Evolutionary conservation across 2,329 filamentous ascomycete species (phyloP).

Genomic region (Trichoderma afroharzianum): DNA sequence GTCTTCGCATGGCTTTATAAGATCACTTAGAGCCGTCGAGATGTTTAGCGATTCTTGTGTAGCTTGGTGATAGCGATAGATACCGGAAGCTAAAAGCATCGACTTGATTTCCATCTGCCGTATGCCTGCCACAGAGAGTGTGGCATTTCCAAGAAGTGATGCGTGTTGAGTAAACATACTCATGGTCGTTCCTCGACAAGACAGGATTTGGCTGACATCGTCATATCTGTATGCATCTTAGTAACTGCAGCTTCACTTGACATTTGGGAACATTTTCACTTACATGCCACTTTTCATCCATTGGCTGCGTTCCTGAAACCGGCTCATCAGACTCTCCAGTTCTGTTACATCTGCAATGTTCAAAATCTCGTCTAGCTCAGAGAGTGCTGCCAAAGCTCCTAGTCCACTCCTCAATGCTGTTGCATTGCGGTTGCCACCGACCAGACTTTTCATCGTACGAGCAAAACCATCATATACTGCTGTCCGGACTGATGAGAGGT

Average conservation of each 20-base stretch:
- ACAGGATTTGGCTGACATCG: constrained; percentile 76
- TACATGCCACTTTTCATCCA: constrained; percentile 86
- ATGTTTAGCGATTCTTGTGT: constrained; percentile 84
- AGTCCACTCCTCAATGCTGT: constrained; percentile 53
- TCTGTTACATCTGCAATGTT: constrained; percentile 57
- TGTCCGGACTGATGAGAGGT: constrained; percentile 48
- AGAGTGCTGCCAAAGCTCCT: constrained; percentile 65
- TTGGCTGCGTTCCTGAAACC: constrained; percentile 60
- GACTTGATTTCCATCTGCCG: constrained; percentile 71
- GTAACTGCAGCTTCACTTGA: constrained; percentile 14
- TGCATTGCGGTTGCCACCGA: constrained; percentile 46
- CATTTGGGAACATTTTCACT: constrained; percentile 27
- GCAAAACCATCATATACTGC: constrained; percentile 63
- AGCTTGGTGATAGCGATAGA: constrained; percentile 76
- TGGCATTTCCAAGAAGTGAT: constrained; percentile 58
- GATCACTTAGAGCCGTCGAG: constrained; percentile 75
- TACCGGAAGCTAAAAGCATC: constrained; percentile 69
- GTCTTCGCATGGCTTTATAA: constrained; percentile 65
- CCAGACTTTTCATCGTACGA: constrained; percentile 57
- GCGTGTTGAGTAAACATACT: constrained; percentile 71
- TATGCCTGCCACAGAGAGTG: constrained; percentile 59
- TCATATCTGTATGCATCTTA: constrained; percentile 52
- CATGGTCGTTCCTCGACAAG: constrained; percentile 77
- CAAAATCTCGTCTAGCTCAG: constrained; percentile 77
- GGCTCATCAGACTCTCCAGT: constrained; percentile 57